phyloP scores from a whole-genome alignment of 139 green algal species.

The Haematococcus lacustris region DNA sequence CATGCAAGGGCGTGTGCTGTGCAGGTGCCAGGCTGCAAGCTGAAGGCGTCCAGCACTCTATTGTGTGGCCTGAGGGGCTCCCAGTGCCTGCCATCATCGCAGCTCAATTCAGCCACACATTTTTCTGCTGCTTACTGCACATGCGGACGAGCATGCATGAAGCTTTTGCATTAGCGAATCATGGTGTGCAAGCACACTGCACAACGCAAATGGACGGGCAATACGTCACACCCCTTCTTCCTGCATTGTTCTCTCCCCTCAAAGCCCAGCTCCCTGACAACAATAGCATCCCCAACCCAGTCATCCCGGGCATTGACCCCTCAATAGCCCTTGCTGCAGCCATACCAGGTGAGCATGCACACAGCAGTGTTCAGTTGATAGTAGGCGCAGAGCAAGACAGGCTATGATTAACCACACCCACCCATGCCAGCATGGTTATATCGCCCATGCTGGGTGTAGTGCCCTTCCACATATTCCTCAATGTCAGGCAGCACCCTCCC shows the following conservation, averaged over 20 bases:
- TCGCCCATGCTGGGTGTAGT: too few species aligned
- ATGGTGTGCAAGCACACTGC: slow-evolving; percentile 25
- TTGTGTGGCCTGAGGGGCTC: slow-evolving; percentile 42
- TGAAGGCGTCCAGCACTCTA: slow-evolving; percentile 26
- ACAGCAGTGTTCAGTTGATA: too few species aligned
- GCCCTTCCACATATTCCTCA: too few species aligned
- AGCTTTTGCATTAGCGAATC: slow-evolving; percentile 58
- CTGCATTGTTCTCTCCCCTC: slow-evolving; percentile 27
- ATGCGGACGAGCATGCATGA: slow-evolving; percentile 34
- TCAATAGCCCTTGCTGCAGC: slow-evolving; percentile 1
- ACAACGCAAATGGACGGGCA: not conserved
- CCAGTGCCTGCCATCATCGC: slow-evolving; percentile 35
- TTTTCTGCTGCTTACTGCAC: slow-evolving; percentile 53
- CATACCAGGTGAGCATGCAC: slow-evolving; percentile 16
- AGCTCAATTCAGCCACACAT: slow-evolving; percentile 54
- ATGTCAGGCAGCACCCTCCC: too few species aligned
- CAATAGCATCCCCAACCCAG: slow-evolving; percentile 35
- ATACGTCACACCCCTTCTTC: slow-evolving; percentile 25
- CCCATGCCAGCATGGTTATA: too few species aligned
- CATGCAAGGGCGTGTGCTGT: not conserved
- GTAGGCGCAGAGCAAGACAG: too few species aligned
- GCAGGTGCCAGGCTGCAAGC: slow-evolving; percentile 17
- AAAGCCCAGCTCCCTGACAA: slow-evolving; percentile 49
- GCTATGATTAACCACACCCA: too few species aligned
- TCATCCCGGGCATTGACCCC: slow-evolving; percentile 20